Evolutionary conservation across 1,139 yeast species (phyloP).

Genomic region (Yamadazyma spencermartinsiae): DNA sequence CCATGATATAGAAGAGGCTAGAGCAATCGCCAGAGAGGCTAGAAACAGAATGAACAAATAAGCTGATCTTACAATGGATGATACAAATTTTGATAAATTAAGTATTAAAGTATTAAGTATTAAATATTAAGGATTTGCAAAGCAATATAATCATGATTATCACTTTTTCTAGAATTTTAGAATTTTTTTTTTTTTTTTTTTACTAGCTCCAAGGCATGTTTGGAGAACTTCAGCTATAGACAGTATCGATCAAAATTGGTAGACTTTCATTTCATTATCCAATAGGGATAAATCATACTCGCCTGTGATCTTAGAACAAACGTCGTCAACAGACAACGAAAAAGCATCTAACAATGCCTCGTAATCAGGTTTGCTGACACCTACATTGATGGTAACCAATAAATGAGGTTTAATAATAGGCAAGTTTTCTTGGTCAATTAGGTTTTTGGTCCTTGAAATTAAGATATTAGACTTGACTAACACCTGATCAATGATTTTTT

Average conservation of each 20-base stretch:
- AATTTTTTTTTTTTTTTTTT: not conserved
- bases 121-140: constrained; percentile 2
- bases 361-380: constrained; percentile 56
- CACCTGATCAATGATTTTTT: constrained; percentile 58
- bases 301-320: constrained; percentile 14
- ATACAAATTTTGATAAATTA: not conserved
- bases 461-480: constrained; percentile 55
- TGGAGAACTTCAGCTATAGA: not conserved
- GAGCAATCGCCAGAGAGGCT: constrained; percentile 78
- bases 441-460: constrained; percentile 67
- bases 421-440: constrained; percentile 72
- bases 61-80: not conserved
- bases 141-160: not conserved
- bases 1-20: constrained; percentile 86
- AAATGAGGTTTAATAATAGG: constrained; percentile 73
- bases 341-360: constrained; percentile 22
- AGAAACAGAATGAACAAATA: constrained; percentile 38
- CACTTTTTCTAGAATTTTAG: not conserved
- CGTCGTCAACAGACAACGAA: constrained; percentile 17
- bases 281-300: constrained; percentile 7
- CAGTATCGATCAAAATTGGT: constrained; percentile 1
- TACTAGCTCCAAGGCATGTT: not conserved
- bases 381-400: constrained; percentile 58
- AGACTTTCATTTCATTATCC: constrained; percentile 9
- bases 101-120: constrained; percentile 5